A percentile compares a stretch with the other conserved stretches of the same genome.
phyloP scores from a whole-genome alignment of 78 protist genomes.

The Speleostelium caveatum region DNA sequence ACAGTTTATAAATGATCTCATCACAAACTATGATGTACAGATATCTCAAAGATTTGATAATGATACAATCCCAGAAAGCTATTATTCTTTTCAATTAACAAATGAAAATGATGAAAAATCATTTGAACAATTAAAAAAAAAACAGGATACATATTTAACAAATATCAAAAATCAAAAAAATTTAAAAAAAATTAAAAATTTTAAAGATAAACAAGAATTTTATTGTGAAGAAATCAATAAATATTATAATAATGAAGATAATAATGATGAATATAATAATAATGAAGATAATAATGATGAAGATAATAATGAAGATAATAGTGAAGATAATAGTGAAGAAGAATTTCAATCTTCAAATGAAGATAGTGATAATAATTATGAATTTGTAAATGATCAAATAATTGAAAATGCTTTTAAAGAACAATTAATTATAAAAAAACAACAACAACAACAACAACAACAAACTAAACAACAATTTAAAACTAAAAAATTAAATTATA shows the following conservation, averaged over 20 bases:
- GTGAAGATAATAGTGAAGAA: not conserved
- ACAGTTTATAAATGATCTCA: conserved; percentile 15
- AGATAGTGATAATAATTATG: not conserved
- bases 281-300: conserved; percentile 6
- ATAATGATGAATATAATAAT: not conserved
- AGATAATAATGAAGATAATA: not conserved
- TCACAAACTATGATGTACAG: not conserved
- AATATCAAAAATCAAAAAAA: not conserved
- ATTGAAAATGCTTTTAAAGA: not conserved
- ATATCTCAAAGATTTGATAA: conserved; percentile 26
- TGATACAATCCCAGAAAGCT: conserved; percentile 44
- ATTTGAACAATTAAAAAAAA: not conserved
- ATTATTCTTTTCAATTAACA: conserved; percentile 39
- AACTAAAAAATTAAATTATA: not conserved
- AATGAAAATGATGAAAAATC: conserved; percentile 10
- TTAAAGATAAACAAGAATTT: not conserved
- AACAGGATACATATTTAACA: not conserved
- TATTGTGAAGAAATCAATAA: not conserved
- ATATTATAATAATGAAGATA: not conserved
- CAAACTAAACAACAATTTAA: not conserved
- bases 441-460: conserved; percentile 4
- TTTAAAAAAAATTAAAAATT: not conserved
- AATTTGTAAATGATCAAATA: not conserved
- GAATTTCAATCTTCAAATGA: not conserved
- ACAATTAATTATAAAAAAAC: not conserved